Evolutionary conservation across 2,329 filamentous ascomycete species (phyloP).

Genomic region (Ophiobolus disseminans): DNA sequence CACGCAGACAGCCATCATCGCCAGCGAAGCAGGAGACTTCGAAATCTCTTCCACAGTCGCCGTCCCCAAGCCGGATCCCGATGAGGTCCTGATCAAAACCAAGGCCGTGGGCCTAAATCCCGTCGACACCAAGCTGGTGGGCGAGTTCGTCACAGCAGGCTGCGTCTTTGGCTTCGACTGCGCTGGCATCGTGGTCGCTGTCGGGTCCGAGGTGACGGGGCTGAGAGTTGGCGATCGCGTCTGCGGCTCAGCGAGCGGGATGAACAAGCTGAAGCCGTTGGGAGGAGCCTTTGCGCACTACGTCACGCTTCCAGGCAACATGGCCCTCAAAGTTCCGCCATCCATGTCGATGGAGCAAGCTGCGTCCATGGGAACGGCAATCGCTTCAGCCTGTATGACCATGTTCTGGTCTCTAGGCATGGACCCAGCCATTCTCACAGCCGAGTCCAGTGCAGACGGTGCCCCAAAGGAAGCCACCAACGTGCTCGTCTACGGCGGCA

Average conservation of each 20-base stretch:
- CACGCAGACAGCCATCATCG: too few species aligned
- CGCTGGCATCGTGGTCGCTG: slow-evolving; percentile 38
- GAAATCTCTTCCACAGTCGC: too few species aligned
- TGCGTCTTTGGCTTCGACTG: slow-evolving; percentile 40
- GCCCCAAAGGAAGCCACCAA: neutral
- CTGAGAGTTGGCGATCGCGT: slow-evolving; percentile 2
- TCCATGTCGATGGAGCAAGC: neutral
- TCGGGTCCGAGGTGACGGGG: slow-evolving; percentile 35
- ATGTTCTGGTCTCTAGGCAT: neutral
- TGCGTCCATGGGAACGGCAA: neutral
- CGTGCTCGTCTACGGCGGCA: neutral
- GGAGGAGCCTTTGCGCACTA: neutral
- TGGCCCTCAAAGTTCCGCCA: neutral
- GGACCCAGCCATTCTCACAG: neutral
- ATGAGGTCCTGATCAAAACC: neutral
- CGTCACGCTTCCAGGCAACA: neutral
- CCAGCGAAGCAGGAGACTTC: too few species aligned
- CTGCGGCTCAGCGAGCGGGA: neutral
- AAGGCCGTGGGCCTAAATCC: slow-evolving; percentile 2
- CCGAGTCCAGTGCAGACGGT: too few species aligned
- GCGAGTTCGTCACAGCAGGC: neutral
- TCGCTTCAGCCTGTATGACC: neutral
- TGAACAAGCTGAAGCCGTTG: neutral
- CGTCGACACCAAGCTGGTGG: neutral
- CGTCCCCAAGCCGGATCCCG: too few species aligned